These are phyloP conservation scores for Aspergillus viridinutans DNA, from an alignment of 2,329 filamentous ascomycete genomes.

Conservation along the genomic window DNA sequence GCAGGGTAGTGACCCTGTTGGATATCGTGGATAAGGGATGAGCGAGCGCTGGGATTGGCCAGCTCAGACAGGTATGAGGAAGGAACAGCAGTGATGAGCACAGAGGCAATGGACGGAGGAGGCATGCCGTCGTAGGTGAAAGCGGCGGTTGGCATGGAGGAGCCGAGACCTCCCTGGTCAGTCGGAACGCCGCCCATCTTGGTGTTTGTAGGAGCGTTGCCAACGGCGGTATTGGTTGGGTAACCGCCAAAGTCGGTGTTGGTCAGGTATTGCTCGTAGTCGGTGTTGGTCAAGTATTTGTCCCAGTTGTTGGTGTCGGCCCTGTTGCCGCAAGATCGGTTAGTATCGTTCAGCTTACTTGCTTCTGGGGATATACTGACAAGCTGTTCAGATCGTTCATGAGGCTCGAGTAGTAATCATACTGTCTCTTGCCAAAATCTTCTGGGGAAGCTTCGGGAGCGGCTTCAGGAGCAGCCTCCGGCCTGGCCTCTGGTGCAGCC, in stretches of 20 bases:
- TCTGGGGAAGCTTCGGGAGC: background rate
- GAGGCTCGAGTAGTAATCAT: constrained; percentile 1
- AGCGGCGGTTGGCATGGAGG: constrained; percentile 2
- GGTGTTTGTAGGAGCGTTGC: background rate
- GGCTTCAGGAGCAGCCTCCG: background rate
- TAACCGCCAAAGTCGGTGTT: background rate
- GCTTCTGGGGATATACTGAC: background rate
- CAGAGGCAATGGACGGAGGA: constrained; percentile 21
- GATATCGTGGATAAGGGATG: constrained; percentile 20
- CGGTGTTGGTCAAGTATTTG: background rate
- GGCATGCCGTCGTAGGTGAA: constrained; percentile 8
- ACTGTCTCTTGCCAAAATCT: constrained; percentile 5
- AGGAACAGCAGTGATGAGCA: constrained; percentile 25
- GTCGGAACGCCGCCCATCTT: background rate
- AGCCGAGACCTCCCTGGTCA: background rate
- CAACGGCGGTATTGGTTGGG: constrained; percentile 4
- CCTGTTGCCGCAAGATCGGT: background rate
- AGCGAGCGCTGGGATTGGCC: constrained; percentile 13
- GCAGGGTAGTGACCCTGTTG: constrained; percentile 19
- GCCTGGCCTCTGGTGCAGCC: constrained; percentile 7
- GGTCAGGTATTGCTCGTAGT: background rate
- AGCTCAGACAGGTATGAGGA: constrained; percentile 18
- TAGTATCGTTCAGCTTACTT: background rate
- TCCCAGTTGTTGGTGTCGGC: background rate
- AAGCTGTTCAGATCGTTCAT: constrained; percentile 1